A percentile compares a stretch with the other conserved stretches of the same genome.
phyloP scores from a whole-genome alignment of 1,139 yeast genomes.

The Sugiyamaella pinicola region DNA sequence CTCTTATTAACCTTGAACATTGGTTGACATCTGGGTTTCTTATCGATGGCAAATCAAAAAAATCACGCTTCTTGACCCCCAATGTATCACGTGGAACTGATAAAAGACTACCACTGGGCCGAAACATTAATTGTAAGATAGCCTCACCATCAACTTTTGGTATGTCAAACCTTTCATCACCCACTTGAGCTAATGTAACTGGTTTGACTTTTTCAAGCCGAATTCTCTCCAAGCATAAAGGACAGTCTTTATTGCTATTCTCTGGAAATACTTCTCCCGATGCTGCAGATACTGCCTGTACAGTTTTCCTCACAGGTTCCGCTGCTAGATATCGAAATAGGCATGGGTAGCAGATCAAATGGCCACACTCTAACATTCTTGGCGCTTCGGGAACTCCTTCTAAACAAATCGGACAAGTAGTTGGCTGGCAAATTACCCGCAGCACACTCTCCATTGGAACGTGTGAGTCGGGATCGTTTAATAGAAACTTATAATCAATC shows the following conservation, averaged over 20 bases:
- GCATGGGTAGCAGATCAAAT: slow-evolving; percentile 83
- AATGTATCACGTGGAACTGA: slow-evolving; percentile 58
- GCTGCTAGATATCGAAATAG: slow-evolving; percentile 69
- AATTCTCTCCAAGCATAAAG: slow-evolving; percentile 74
- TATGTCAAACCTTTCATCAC: slow-evolving; percentile 58
- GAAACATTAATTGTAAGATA: slow-evolving; percentile 68
- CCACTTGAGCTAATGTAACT: slow-evolving; percentile 52
- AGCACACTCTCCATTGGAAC: slow-evolving; percentile 63
- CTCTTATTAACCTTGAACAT: slow-evolving; percentile 65
- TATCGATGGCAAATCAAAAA: slow-evolving; percentile 33
- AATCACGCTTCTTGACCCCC: slow-evolving; percentile 27
- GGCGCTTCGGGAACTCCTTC: slow-evolving; percentile 87
- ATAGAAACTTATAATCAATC: slow-evolving; percentile 58
- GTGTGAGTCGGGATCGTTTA: slow-evolving; percentile 73
- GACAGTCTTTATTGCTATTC: slow-evolving; percentile 68
- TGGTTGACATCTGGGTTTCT: slow-evolving; percentile 41
- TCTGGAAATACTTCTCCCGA: background rate
- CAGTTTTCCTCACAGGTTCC: slow-evolving; percentile 42
- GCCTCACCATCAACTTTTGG: slow-evolving; percentile 66
- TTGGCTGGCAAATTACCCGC: slow-evolving; percentile 73
- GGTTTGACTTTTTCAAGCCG: slow-evolving; percentile 65
- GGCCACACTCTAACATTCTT: slow-evolving; percentile 94
- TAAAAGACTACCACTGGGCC: slow-evolving; percentile 61
- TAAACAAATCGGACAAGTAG: slow-evolving; percentile 88
- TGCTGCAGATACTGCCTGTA: slow-evolving; percentile 39